Conservation (phyloP, 495 filamentous ascomycete genomes). For the Penicillium paradoxum region DNA sequence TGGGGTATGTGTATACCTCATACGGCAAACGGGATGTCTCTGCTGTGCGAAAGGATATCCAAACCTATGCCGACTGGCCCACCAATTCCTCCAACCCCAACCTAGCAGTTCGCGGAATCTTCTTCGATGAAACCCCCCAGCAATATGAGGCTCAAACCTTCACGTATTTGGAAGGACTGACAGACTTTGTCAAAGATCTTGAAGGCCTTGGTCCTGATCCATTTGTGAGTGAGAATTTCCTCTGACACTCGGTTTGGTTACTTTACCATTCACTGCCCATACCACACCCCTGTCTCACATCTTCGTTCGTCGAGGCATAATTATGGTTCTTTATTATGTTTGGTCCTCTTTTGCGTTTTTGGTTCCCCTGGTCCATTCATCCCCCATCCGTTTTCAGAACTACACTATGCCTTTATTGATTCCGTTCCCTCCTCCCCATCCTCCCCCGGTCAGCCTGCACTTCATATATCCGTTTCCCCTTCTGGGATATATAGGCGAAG, state of each 20-base stretch:
- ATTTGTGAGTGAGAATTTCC: conserved; percentile 33
- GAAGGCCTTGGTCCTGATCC: conserved; percentile 34
- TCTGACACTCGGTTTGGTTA: not conserved
- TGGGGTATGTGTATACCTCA: conserved; percentile 53
- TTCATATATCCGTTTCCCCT: not conserved
- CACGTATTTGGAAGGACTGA: conserved; percentile 36
- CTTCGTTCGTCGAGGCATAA: not conserved
- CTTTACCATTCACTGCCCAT: conserved; percentile 6
- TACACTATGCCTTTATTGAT: conserved; percentile 3
- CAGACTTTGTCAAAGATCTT: conserved; percentile 28
- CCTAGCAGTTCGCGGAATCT: conserved; percentile 42
- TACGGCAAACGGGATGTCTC: conserved; percentile 43
- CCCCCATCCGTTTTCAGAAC: not conserved
- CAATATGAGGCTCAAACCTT: conserved; percentile 31
- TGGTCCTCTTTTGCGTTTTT: not conserved
- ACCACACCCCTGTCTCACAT: conserved; percentile 7
- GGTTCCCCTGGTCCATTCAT: not conserved
- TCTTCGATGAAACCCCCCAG: conserved; percentile 47
- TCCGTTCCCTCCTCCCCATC: not conserved
- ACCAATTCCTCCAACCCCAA: conserved; percentile 28
- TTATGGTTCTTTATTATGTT: not conserved
- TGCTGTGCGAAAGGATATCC: conserved; percentile 40
- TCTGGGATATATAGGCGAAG: conserved; percentile 19
- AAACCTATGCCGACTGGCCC: conserved; percentile 46
- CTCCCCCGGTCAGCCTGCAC: not conserved